These are phyloP conservation scores for Yamadazyma mexicana DNA, from an alignment of 1,139 yeast species.

Conservation along the genomic window DNA sequence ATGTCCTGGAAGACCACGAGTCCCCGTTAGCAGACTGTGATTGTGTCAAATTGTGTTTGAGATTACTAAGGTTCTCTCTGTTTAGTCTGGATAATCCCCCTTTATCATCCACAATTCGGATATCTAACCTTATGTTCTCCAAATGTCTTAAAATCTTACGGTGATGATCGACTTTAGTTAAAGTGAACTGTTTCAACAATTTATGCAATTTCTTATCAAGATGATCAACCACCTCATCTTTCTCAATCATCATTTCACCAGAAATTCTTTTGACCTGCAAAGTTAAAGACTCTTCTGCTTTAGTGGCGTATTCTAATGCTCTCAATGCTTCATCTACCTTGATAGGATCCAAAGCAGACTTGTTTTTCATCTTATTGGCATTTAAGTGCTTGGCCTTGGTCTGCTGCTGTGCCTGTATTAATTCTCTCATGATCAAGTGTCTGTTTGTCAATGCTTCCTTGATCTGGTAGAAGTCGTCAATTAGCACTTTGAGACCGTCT, in stretches of 20 bases:
- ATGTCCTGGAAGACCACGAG: constrained; percentile 64
- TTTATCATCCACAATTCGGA: constrained; percentile 71
- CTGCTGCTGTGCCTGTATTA: constrained; percentile 73
- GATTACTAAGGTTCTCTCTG: constrained; percentile 57
- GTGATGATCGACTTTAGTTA: constrained; percentile 82
- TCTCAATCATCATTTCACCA: constrained; percentile 80
- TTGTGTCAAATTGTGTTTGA: constrained; percentile 47
- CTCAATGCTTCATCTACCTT: constrained; percentile 90
- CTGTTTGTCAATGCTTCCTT: constrained; percentile 93
- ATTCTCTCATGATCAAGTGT: constrained; percentile 87
- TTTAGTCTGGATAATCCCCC: constrained; percentile 88
- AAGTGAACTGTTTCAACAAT: constrained; percentile 59
- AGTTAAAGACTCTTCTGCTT: constrained; percentile 70
- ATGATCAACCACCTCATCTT: constrained; percentile 53
- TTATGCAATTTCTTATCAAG: constrained; percentile 56
- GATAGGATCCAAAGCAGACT: constrained; percentile 76
- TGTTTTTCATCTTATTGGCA: constrained; percentile 74
- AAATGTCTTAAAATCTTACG: constrained; percentile 75
- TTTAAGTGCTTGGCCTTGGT: constrained; percentile 70
- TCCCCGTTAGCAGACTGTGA: constrained; percentile 57
- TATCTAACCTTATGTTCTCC: constrained; percentile 72
- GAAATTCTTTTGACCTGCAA: constrained; percentile 80
- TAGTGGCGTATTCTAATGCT: constrained; percentile 77
- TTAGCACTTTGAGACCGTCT: constrained; percentile 66
- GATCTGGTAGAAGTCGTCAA: constrained; percentile 78